Percentiles rank a stretch among this genome's conserved stretches.
Conservation (phyloP, 208 protist species). For the Naegleria fowleri region DNA sequence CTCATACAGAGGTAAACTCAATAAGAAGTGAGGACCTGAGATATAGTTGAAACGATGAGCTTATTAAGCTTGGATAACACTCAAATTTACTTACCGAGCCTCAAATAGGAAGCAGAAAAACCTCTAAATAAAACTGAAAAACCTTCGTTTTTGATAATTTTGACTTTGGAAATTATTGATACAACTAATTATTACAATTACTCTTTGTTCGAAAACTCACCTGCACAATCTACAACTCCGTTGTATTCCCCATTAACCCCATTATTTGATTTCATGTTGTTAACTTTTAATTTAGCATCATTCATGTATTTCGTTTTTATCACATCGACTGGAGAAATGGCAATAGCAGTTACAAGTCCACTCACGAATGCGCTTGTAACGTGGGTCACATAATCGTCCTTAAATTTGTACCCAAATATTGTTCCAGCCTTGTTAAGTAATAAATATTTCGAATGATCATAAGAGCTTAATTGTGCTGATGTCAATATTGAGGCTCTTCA, state of each 20-base stretch:
- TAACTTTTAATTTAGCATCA: not conserved
- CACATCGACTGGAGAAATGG: not conserved
- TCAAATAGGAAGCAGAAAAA: not conserved
- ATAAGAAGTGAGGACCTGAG: not conserved
- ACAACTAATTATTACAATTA: too few species aligned
- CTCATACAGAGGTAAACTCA: conserved; percentile 5
- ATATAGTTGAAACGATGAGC: too few species aligned
- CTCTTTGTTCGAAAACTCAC: too few species aligned
- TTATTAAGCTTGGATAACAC: too few species aligned
- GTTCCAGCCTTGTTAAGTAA: not conserved
- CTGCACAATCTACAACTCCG: conserved; percentile 10
- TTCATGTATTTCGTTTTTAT: conserved; percentile 26
- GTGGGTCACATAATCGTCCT: not conserved
- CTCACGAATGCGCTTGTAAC: not conserved
- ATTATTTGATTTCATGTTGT: not conserved
- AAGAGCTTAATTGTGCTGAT: conserved; percentile 29
- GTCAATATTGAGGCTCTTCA: conserved; percentile 32
- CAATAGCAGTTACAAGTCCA: not conserved
- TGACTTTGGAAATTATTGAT: not conserved
- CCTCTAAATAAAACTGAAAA: conserved; percentile 7
- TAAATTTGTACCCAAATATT: not conserved
- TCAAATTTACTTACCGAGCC: not conserved
- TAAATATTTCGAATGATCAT: conserved; percentile 30
- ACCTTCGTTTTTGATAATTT: conserved; percentile 24
- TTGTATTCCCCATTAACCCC: not conserved